Conservation (phyloP, 768 basidiomycete species). For the Pluteus cervinus region DNA sequence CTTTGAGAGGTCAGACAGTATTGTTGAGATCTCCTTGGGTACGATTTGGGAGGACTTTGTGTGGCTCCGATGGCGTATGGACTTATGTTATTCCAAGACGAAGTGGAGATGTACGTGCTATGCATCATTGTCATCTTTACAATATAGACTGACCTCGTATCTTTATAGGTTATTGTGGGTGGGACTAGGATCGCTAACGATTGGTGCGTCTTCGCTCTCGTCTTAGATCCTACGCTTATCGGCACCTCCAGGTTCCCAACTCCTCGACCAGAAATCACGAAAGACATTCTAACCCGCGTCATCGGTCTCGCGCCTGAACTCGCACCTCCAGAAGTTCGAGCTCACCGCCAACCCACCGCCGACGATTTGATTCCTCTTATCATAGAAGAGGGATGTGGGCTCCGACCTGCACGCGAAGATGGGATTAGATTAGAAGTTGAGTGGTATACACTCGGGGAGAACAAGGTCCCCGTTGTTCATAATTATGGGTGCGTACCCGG, state of each 20-base stretch:
- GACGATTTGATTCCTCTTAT: conserved; percentile 42
- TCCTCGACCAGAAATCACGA: conserved; percentile 50
- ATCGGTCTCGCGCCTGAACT: conserved; percentile 43
- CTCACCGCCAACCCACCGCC: conserved; percentile 29
- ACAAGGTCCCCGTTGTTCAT: conserved; percentile 44
- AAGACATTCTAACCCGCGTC: conserved; percentile 42
- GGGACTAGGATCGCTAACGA: conserved; percentile 49
- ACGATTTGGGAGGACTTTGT: conserved; percentile 40
- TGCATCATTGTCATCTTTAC: too few relatives aligned
- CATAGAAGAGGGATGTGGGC: conserved; percentile 45
- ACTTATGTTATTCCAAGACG: conserved; percentile 53
- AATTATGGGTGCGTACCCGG: conserved; percentile 53
- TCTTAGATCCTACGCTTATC: not conserved
- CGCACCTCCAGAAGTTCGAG: conserved; percentile 39
- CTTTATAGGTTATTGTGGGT: conserved; percentile 50
- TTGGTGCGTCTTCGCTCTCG: conserved; percentile 32
- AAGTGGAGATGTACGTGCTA: conserved; percentile 45
- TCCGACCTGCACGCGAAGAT: conserved; percentile 48
- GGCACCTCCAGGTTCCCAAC: conserved; percentile 39
- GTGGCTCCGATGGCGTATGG: conserved; percentile 29
- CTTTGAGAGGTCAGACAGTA: conserved; percentile 77
- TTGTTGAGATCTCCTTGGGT: conserved; percentile 60
- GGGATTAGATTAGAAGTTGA: conserved; percentile 51
- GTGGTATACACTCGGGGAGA: conserved; percentile 18
- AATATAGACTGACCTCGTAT: too few relatives aligned